phyloP scores from a whole-genome alignment of 148 eudicot species.

The Cornus florida region DNA sequence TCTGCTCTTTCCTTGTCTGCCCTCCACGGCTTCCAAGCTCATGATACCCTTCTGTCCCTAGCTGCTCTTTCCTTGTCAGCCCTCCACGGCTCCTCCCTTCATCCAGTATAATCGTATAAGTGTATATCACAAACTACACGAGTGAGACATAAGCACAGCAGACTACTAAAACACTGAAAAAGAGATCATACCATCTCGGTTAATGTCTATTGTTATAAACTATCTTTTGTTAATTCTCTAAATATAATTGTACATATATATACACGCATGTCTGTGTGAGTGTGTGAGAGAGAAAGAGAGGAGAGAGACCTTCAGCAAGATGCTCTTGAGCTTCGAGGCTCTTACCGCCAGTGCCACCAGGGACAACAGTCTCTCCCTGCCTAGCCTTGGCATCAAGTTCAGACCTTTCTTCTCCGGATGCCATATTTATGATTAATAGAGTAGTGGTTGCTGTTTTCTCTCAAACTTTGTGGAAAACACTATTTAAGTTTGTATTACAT shows the following conservation, averaged over 20 bases:
- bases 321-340: slow-evolving; percentile 46
- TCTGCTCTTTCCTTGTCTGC: slow-evolving; percentile 26
- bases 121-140: too few relatives aligned
- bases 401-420: slow-evolving; percentile 36
- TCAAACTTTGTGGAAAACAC: not conserved
- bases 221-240: too few relatives aligned
- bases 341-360: slow-evolving; percentile 44
- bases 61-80: slow-evolving; percentile 43
- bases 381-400: slow-evolving; percentile 43
- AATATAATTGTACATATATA: too few relatives aligned
- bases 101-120: too few relatives aligned
- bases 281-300: too few relatives aligned
- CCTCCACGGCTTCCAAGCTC: slow-evolving; percentile 26
- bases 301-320: slow-evolving; percentile 29
- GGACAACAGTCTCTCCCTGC: slow-evolving; percentile 41
- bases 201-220: too few relatives aligned
- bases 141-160: too few relatives aligned
- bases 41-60: slow-evolving; percentile 27
- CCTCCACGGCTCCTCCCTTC: slow-evolving; percentile 59
- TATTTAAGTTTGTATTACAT: too few relatives aligned
- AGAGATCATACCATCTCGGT: too few relatives aligned
- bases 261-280: too few relatives aligned
- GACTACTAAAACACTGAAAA: too few relatives aligned
- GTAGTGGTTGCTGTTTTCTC: not conserved
- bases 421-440: slow-evolving; percentile 15